Conservation (phyloP, 306 rosid species). For the Prunus campanulata region DNA sequence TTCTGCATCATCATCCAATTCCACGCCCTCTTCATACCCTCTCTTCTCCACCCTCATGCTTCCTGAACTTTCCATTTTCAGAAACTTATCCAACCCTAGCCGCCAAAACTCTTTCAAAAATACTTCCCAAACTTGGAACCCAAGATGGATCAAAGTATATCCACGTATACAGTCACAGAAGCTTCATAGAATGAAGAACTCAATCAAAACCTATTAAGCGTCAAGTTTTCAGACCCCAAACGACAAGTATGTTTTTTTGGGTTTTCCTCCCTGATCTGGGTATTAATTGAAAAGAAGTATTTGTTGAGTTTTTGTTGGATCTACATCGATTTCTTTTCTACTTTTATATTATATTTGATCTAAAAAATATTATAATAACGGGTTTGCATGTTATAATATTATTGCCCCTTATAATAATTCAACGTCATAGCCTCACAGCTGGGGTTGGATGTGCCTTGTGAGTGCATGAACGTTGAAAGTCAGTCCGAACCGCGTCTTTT, state of each 20-base stretch:
- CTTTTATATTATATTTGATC: conserved; percentile 15
- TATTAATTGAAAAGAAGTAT: background rate
- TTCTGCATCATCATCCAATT: conserved; percentile 26
- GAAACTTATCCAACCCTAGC: conserved; percentile 46
- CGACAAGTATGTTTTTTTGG: background rate
- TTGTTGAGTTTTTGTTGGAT: conserved; percentile 2
- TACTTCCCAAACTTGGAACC: conserved; percentile 40
- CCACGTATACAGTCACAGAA: conserved; percentile 12
- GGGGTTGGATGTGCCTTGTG: conserved; percentile 34
- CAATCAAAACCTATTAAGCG: background rate
- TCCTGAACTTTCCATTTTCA: conserved; percentile 64
- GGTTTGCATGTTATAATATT: background rate
- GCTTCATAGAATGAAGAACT: conserved; percentile 35
- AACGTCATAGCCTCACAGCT: conserved; percentile 47
- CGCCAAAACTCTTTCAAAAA: conserved; percentile 14
- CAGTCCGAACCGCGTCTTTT: conserved; percentile 56
- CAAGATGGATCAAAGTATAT: conserved; percentile 10
- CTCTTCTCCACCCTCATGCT: conserved; percentile 60
- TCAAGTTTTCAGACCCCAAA: background rate
- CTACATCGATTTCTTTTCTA: conserved; percentile 11
- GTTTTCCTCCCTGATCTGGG: background rate
- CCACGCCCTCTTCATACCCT: conserved; percentile 41
- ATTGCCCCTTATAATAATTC: conserved; percentile 23
- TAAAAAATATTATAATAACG: background rate
- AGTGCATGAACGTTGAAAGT: conserved; percentile 52